phyloP scores from a whole-genome alignment of 2,329 filamentous ascomycete species.

The Ilyonectria destructans region DNA sequence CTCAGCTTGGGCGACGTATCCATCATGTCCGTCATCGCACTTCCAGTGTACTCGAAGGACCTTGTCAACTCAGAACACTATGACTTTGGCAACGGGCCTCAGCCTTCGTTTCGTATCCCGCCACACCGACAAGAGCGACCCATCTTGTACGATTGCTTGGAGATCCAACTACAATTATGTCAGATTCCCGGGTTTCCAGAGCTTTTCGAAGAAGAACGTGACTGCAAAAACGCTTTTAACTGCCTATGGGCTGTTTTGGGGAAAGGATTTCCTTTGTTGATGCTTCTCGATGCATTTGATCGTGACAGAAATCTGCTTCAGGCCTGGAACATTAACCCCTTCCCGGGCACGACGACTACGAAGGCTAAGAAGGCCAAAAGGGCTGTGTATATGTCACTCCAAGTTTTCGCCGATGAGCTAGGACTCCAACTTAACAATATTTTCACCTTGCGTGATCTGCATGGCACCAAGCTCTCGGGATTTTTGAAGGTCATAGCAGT shows the following conservation, averaged over 20 bases:
- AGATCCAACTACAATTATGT: neutral
- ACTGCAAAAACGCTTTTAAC: too few species aligned
- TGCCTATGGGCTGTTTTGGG: neutral
- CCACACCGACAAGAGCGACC: neutral
- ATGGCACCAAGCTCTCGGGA: neutral
- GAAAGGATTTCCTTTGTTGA: neutral
- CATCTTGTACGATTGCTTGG: neutral
- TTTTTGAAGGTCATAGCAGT: neutral
- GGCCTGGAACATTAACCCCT: too few species aligned
- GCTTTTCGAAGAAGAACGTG: neutral
- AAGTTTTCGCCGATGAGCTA: neutral
- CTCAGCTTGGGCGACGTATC: slow-evolving; percentile 2
- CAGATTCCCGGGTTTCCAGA: slow-evolving; percentile 1
- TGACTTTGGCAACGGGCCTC: neutral
- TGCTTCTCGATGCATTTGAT: neutral
- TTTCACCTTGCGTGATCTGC: neutral
- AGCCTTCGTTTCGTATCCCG: neutral
- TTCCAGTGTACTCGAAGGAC: neutral
- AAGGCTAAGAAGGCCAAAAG: neutral
- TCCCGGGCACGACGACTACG: too few species aligned
- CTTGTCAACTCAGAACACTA: slow-evolving; percentile 3
- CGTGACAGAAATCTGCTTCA: neutral
- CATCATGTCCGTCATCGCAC: slow-evolving; percentile 1
- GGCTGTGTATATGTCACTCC: neutral
- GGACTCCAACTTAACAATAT: neutral